These are phyloP conservation scores for Cynanchum wilfordii DNA, from an alignment of 257 asterid genomes.

Conservation along the genomic window DNA sequence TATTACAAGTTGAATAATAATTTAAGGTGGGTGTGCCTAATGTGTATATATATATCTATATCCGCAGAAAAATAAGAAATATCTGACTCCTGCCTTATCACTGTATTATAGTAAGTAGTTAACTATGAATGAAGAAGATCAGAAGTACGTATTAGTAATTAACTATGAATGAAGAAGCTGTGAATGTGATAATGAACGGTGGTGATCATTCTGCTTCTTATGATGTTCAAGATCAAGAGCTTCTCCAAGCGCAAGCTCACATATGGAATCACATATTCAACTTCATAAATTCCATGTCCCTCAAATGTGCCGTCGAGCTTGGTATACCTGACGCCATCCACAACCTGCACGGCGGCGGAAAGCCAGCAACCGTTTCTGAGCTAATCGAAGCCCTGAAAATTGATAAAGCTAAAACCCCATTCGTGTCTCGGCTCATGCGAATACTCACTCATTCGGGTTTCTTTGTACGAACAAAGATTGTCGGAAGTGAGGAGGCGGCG, in stretches of 20 bases:
- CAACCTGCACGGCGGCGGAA: neutral
- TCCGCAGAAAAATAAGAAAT: too few relatives aligned
- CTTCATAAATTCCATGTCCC: constrained; percentile 21
- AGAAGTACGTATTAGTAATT: too few relatives aligned
- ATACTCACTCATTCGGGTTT: constrained; percentile 13
- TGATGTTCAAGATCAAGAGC: too few relatives aligned
- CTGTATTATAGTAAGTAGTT: too few relatives aligned
- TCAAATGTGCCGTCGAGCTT: constrained; percentile 22
- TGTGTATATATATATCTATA: too few relatives aligned
- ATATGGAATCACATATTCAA: constrained; percentile 18
- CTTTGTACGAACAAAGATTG: neutral
- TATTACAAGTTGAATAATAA: too few relatives aligned
- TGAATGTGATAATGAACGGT: too few relatives aligned
- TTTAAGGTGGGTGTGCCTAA: too few relatives aligned
- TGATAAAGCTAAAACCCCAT: constrained; percentile 3
- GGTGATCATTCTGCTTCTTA: too few relatives aligned
- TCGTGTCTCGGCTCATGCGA: constrained; percentile 14
- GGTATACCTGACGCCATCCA: constrained; percentile 25
- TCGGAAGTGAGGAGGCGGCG: neutral
- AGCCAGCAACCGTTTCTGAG: constrained; percentile 10
- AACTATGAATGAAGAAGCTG: too few relatives aligned
- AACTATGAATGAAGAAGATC: too few relatives aligned
- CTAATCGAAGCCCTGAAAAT: constrained; percentile 18
- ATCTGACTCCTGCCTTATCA: too few relatives aligned
- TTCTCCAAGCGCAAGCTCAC: constrained; percentile 11